Base-by-base conservation (phyloP, 768 basidiomycete genomes). In the Strobilomyces confusus region DNA sequence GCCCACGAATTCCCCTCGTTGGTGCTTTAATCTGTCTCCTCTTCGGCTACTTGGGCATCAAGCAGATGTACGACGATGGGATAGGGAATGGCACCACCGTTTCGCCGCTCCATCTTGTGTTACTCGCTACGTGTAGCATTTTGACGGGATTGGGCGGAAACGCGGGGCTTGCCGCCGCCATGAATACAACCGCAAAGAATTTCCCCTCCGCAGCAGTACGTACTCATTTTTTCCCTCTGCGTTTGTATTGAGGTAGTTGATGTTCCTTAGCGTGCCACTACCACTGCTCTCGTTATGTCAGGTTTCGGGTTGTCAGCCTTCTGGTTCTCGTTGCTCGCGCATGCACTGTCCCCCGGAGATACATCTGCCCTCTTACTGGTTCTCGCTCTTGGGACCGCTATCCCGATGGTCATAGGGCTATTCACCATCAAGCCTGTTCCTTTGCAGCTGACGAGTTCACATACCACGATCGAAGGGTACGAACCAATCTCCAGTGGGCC, bases 291-390 rank as follows among this genome's bases (percentile, higher is more conserved):
- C 9, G 92, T 94, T 32, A 70, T 93, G 19, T 90, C 91, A 0
- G 93, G 91, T 30, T 93, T 91, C 57, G 93, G 94, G 0, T 80
- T 98, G 15, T 93, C 91, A 0, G 94, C 94, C 0, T 95, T 95
- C 75, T 75, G 89, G 57, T 97, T 95, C 71, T 89, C 90, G 13
- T 78, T 83, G 1, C 71, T 95, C 34, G 83, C 91, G 0, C 84
- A 86, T 51, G 62, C 80, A 0, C 66, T 85, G 40, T 95, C 84
- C 62, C 83, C 88, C 0, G 92, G 89, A 0, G 78, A 93, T 61
- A 89, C 88, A 0, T 87, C 86, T 1, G 78, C 83, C 1, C 87
- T 95, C 62, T 70, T 98, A 1, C 75, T 87, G 0, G 70, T 92
- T 5, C 80, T 97, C 6, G 80, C 86, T 0, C 57, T 92, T 3